Evolutionary conservation across 2,329 filamentous ascomycete genomes (phyloP).

Genomic region (Diplocarpon rosae): DNA sequence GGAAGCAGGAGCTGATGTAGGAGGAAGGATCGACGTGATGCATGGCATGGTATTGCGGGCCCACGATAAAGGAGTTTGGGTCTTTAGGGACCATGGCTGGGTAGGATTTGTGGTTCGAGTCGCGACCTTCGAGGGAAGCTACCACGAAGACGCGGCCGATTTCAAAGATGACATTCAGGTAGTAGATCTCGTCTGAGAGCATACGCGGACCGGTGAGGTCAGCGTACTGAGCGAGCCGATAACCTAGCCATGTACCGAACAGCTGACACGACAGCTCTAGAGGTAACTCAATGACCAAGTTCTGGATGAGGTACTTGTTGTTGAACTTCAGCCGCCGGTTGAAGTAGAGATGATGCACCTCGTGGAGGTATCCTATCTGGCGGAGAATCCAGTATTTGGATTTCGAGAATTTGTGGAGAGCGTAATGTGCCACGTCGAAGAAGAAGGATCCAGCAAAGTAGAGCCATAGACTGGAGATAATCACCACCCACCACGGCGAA

Average conservation of each 20-base stretch:
- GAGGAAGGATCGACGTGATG: constrained; percentile 12
- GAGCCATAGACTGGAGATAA: constrained; percentile 7
- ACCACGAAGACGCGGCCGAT: constrained; percentile 8
- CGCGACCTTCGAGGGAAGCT: constrained; percentile 6
- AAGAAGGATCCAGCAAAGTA: constrained; percentile 11
- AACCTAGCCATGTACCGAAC: constrained; percentile 10
- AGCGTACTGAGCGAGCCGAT: background rate
- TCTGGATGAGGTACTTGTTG: constrained; percentile 8
- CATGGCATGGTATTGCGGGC: constrained; percentile 12
- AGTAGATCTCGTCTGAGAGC: constrained; percentile 6
- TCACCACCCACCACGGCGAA: background rate
- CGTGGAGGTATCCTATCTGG: constrained; percentile 11
- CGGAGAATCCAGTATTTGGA: constrained; percentile 7
- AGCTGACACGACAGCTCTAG: constrained; percentile 11
- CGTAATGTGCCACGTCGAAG: constrained; percentile 11
- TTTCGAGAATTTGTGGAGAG: constrained; percentile 11
- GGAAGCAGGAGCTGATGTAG: constrained; percentile 12
- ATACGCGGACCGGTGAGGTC: constrained; percentile 1
- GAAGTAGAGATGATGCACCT: constrained; percentile 14
- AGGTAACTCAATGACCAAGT: constrained; percentile 9
- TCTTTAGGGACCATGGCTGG: constrained; percentile 10
- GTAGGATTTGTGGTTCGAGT: constrained; percentile 12
- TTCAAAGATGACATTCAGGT: constrained; percentile 3
- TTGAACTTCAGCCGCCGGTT: constrained; percentile 13
- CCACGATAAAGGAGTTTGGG: constrained; percentile 9